Base-by-base conservation (phyloP, 345 rosid genomes). In the Lepidium aucheri region DNA sequence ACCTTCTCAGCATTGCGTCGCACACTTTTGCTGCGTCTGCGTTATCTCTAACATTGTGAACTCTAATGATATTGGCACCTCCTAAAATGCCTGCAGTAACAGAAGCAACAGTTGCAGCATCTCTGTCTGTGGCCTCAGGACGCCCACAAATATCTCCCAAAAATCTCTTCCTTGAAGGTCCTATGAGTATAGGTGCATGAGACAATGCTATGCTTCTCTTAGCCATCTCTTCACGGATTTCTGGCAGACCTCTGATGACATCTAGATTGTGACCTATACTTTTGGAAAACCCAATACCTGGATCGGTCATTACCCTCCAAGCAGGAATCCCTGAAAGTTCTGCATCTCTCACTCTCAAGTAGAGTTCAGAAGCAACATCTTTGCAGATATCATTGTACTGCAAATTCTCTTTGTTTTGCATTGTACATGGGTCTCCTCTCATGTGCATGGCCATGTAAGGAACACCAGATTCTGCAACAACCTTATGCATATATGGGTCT, bases 281-380 rank as follows among this genome's bases (percentile, higher is more conserved):
- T 84, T 94, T 94, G 16, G 97, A 94, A 59, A 94, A 94, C 46
- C 99, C 97, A 33, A 94, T 70, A 65, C 97, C 97, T 10, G 96
- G 95, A 76, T 90, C 96, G 14, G 82, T 73, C 41, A 94, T 83
- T 60, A 94, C 80, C 76, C 93, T 86, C 97, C 99, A 94, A 47
- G 96, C 83, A 8, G 96, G 97, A 68, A 90, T 74, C 34, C 99
- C 97, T 0, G 85, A 76, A 24, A 79, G 34, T 64, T 94, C 97
- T 5, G 95, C 99, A 61, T 88, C 85, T 41, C 62, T 69, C 47
- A 90, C 72, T 55, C 79, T 75, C 8, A 74, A 62, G 38, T 69
- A 83, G 45, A 94, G 76, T 71, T 94, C 97, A 11, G 80, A 79
- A 39, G 91, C 86, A 77, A 94, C 88, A 72, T 88, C 83, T 50